Base-by-base conservation (phyloP, 495 filamentous ascomycete species). In the Oleoguttula mirabilis region DNA sequence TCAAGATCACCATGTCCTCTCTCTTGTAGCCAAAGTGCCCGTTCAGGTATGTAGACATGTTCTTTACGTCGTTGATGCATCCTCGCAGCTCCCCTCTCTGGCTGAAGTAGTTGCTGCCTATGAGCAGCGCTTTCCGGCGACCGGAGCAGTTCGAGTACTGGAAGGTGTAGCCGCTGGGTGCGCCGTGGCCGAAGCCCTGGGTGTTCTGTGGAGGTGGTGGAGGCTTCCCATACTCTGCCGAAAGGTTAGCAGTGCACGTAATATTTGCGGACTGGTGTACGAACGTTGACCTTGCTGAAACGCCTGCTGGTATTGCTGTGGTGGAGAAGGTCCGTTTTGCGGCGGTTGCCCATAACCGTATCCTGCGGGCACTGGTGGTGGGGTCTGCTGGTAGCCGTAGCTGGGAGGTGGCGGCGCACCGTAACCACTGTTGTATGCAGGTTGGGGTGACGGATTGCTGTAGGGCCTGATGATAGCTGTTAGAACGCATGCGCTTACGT, bases 51-150 rank as follows among this genome's bases (percentile, higher is more conserved):
- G 71, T 68, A 19, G 85, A 92, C 90, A 98, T 92, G 59, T 96
- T 96, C 66, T 88, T 83, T 30, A 94, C 92, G 60, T 98, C 90
- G 60, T 96, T 96, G 68, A 96, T 96, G 59, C 90, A 98, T 38
- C 90, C 90, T 36, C 87, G 65, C 32, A 98, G 67, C 67, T 96
- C 84, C 41, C 88, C 88, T 40, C 81, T 76, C 60, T 96, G 90
- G 32, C 80, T 76, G 52, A 95, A 95, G 62, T 98, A 98, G 65
- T 98, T 98, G 68, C 96, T 94, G 28, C 90, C 90, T 46, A 98
- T 93, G 47, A 98, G 63, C 23, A 98, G 67, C 17, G 90, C 90
- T 72, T 94, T 98, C 55, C 86, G 68, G 54, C 80, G 76, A 16
- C 90, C 90, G 3, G 83, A 88, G 57, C 90, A 98, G 41, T 81